Conservation (phyloP, 169 alveolate genomes). For the Toxoplasma gondii region DNA sequence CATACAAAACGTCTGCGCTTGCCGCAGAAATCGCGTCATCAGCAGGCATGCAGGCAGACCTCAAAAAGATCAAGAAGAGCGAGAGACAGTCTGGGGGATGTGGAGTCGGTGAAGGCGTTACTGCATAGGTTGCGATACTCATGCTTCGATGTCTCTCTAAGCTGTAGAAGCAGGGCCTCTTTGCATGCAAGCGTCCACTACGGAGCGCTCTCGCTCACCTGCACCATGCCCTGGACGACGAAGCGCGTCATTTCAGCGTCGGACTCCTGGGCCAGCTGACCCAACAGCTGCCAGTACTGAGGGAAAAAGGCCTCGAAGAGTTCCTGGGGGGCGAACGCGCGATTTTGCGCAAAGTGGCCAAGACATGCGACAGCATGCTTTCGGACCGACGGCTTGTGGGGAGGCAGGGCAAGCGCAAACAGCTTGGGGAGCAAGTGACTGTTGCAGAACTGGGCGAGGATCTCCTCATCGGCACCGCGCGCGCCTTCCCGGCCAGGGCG, state of each 20-base stretch:
- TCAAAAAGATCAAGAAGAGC: too few species aligned
- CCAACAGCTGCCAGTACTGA: slow-evolving; percentile 79
- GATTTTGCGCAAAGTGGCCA: slow-evolving; percentile 53
- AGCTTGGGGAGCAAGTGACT: slow-evolving; percentile 67
- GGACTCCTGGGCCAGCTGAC: slow-evolving; percentile 74
- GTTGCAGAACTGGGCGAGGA: slow-evolving; percentile 73
- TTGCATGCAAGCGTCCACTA: too few species aligned
- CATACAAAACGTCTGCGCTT: too few species aligned
- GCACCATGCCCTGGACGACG: slow-evolving; percentile 78
- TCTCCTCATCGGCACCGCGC: slow-evolving; percentile 65
- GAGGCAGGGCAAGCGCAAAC: slow-evolving; percentile 64
- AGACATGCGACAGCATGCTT: slow-evolving; percentile 71
- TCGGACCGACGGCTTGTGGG: slow-evolving; percentile 61
- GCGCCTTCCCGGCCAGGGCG: slow-evolving; percentile 28
- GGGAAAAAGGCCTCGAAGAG: slow-evolving; percentile 72
- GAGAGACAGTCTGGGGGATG: too few species aligned
- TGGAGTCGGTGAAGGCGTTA: too few species aligned
- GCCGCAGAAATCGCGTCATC: too few species aligned
- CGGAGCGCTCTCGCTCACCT: slow-evolving; percentile 52
- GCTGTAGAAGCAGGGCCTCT: too few species aligned
- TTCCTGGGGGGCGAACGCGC: slow-evolving; percentile 65
- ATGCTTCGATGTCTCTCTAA: too few species aligned
- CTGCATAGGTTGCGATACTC: too few species aligned
- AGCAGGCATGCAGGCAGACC: too few species aligned
- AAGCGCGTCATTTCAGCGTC: slow-evolving; percentile 75